A percentile compares a stretch with the other conserved stretches of the same genome.
Evolutionary conservation across 2,329 filamentous ascomycete species (phyloP).

Genomic region (Botryotinia globosa): DNA sequence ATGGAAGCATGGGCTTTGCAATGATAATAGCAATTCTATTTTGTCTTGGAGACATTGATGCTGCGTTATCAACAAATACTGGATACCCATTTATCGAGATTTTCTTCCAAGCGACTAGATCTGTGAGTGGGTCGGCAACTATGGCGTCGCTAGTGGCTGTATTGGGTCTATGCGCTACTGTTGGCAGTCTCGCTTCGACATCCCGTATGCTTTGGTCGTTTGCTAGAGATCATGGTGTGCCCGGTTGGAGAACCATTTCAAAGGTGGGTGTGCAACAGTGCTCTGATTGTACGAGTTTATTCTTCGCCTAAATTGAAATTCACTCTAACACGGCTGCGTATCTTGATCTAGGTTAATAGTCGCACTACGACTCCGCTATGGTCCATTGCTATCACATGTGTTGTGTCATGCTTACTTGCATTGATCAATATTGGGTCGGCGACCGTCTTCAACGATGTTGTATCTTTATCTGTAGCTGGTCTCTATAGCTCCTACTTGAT

Average conservation of each 20-base stretch:
- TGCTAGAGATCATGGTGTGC: slow-evolving; percentile 45
- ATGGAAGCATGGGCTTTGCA: slow-evolving; percentile 46
- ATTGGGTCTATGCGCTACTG: slow-evolving; percentile 40
- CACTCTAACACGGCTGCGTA: background rate
- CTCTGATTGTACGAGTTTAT: background rate
- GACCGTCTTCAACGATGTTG: slow-evolving; percentile 50
- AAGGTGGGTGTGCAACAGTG: slow-evolving; percentile 26
- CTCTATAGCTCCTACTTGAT: slow-evolving; percentile 22
- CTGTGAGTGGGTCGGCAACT: slow-evolving; percentile 44
- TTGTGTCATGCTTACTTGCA: slow-evolving; percentile 18
- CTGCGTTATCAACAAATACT: slow-evolving; percentile 39
- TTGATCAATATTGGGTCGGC: slow-evolving; percentile 49
- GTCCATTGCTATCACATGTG: slow-evolving; percentile 11
- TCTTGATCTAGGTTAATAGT: slow-evolving; percentile 10
- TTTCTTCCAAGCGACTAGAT: slow-evolving; percentile 50
- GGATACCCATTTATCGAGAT: slow-evolving; percentile 51
- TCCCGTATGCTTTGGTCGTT: slow-evolving; percentile 45
- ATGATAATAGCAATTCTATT: slow-evolving; percentile 40
- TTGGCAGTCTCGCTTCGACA: slow-evolving; percentile 39
- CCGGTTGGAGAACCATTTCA: slow-evolving; percentile 41
- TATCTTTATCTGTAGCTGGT: slow-evolving; percentile 40
- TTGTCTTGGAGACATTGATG: slow-evolving; percentile 38
- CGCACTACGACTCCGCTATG: slow-evolving; percentile 7
- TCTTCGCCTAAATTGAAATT: fast-evolving
- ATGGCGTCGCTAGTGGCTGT: slow-evolving; percentile 47